Evolutionary conservation across 331 rosid species (phyloP), one percentile per base, ranked within the genome.

Genomic region (Malus hybrid): DNA sequence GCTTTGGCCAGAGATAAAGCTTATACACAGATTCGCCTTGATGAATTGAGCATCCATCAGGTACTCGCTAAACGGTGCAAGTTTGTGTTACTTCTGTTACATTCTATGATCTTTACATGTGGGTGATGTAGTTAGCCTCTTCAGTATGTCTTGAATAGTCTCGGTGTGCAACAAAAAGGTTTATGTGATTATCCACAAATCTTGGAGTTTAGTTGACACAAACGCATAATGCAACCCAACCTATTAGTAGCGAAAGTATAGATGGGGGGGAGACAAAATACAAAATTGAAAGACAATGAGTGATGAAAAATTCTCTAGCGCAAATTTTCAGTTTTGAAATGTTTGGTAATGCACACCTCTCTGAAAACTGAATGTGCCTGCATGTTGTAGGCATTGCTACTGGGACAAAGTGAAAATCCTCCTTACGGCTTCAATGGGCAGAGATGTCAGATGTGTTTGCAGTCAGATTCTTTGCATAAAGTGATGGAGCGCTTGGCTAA

Each of bases 381-480:
- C 54, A 36, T 65, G 67, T 46, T 65, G 69, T 74, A 94, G 99
- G 96, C 97, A 75, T 79, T 92, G 92, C 97, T 87, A 87, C 80
- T 92, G 80, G 92, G 92, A 75, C 99, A 88, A 79, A 91, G 86
- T 70, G 74, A 83, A 10, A 84, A 31, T 73, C 80, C 87, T 79
- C 74, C 88, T 78, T 74, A 80, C 52, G 89, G 85, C 78, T 73
- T 63, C 76, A 84, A 85, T 73, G 86, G 90, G 71, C 97, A 85
- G 83, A 83, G 96, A 84, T 94, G 96, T 82, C 97, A 92, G 79
- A 94, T 94, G 99, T 94, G 97, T 80, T 81, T 94, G 85, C 87
- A 91, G 62, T 87, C 96, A 20, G 99, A 94, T 87, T 81, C 97
- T n/a, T 86, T 94, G 82, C 96, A 90, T 81, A 90, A 89, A 86